Percentiles rank a stretch among this genome's conserved stretches.
Evolutionary conservation across 2,329 filamentous ascomycete species (phyloP).

Genomic region (Exophiala phaeomuriformis): DNA sequence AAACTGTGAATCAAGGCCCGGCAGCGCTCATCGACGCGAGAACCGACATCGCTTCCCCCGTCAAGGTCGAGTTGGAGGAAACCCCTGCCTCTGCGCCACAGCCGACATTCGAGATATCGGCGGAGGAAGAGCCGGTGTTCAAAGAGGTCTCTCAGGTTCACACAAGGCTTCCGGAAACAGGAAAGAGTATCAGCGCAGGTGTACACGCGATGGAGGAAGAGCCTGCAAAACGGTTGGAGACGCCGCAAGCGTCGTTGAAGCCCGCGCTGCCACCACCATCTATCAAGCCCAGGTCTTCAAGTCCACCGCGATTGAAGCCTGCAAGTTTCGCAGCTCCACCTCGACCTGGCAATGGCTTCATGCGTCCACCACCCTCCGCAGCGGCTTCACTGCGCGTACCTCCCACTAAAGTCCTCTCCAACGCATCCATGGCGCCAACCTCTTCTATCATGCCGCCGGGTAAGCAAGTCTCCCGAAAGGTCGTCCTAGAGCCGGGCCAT

Average conservation of each 20-base stretch:
- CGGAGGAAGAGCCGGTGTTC: not conserved
- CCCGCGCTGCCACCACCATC: slow-evolving; percentile 27
- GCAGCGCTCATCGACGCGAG: not conserved
- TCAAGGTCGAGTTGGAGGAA: not conserved
- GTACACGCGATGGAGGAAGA: not conserved
- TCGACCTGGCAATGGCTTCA: slow-evolving; percentile 27
- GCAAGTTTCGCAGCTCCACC: slow-evolving; percentile 25
- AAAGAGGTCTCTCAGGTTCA: not conserved
- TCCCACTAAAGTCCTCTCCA: slow-evolving; percentile 24
- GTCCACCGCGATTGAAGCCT: slow-evolving; percentile 25
- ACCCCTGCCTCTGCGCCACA: not conserved
- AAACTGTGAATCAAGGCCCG: not conserved
- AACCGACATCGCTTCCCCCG: not conserved
- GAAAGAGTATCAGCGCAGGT: not conserved
- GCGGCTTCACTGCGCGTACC: slow-evolving; percentile 39
- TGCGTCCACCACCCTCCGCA: slow-evolving; percentile 39
- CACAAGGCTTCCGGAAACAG: not conserved
- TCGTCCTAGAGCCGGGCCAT: slow-evolving; percentile 79
- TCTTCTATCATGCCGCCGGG: slow-evolving; percentile 36
- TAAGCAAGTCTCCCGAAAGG: slow-evolving; percentile 49
- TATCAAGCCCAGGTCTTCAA: slow-evolving; percentile 5
- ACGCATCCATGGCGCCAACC: slow-evolving; percentile 23
- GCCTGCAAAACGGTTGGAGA: not conserved
- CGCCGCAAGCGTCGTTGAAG: slow-evolving; percentile 18
- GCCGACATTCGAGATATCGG: not conserved